These are phyloP conservation scores for Arthrobotrys entomopaga DNA, from an alignment of 2,329 filamentous ascomycete species.

Conservation along the genomic window DNA sequence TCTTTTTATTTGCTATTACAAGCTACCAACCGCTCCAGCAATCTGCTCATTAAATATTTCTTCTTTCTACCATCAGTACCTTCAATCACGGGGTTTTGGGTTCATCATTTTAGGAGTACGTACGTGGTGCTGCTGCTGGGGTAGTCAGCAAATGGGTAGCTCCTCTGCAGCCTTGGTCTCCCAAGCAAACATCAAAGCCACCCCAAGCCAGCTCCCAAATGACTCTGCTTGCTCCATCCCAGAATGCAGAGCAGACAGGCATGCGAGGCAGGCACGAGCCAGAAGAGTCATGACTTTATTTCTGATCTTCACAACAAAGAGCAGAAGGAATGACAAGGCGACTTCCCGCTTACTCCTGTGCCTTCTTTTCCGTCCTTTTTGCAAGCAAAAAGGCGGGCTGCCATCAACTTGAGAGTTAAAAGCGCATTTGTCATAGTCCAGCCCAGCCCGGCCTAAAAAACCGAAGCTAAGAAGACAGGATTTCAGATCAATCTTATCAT, in stretches of 20 bases:
- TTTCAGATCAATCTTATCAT: neutral
- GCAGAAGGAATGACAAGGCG: neutral
- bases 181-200: conserved; percentile 4
- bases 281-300: conserved; percentile 40
- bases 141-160: neutral
- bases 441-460: conserved; percentile 2
- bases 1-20: neutral
- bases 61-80: no score
- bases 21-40: no score
- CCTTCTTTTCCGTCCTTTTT: neutral
- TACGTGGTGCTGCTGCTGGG: no score
- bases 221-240: conserved; percentile 17
- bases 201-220: conserved; percentile 5
- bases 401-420: no score
- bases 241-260: no score
- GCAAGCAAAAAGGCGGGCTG: neutral
- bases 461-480: no score
- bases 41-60: no score
- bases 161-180: conserved; percentile 14
- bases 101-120: neutral
- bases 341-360: conserved; percentile 20
- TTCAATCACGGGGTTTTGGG: neutral
- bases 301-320: neutral
- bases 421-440: conserved; percentile 41
- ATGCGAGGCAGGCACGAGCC: conserved; percentile 28